A percentile compares a stretch with the other conserved stretches of the same genome.
Evolutionary conservation across 495 filamentous ascomycete species (phyloP).

Genomic region (Extremus antarcticus): DNA sequence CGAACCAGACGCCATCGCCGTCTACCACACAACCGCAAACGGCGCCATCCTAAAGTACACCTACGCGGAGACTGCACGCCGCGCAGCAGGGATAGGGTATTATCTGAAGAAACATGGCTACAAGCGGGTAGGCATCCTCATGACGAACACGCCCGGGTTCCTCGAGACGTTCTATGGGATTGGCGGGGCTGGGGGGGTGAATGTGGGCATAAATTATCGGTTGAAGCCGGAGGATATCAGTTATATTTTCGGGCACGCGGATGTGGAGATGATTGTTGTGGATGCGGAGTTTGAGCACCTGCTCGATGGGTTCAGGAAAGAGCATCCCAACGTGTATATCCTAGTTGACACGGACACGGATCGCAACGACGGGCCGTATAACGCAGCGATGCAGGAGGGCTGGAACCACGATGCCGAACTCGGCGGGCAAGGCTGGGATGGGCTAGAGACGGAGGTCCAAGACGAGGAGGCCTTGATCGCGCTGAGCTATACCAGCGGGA

Average conservation of each 20-base stretch:
- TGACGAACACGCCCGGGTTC: slow-evolving; percentile 89
- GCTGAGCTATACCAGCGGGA: slow-evolving; percentile 87
- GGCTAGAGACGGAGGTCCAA: slow-evolving; percentile 51
- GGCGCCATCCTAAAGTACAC: slow-evolving; percentile 57
- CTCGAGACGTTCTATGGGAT: slow-evolving; percentile 84
- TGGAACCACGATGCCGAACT: slow-evolving; percentile 52
- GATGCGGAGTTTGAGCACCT: slow-evolving; percentile 67
- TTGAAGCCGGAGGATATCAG: slow-evolving; percentile 76
- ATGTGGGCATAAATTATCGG: slow-evolving; percentile 81
- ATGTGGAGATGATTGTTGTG: slow-evolving; percentile 80
- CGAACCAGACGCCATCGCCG: slow-evolving; percentile 76
- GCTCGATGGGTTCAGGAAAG: slow-evolving; percentile 50
- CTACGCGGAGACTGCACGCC: slow-evolving; percentile 72
- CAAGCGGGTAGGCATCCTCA: slow-evolving; percentile 67
- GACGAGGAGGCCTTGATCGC: slow-evolving; percentile 75
- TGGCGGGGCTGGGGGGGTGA: slow-evolving; percentile 69
- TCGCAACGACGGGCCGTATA: slow-evolving; percentile 66
- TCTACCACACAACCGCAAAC: slow-evolving; percentile 80
- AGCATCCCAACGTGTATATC: slow-evolving; percentile 50
- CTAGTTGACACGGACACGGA: slow-evolving; percentile 83
- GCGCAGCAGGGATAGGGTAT: slow-evolving; percentile 77
- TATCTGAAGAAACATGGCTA: slow-evolving; percentile 62
- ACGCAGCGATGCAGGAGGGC: slow-evolving; percentile 73
- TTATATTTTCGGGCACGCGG: slow-evolving; percentile 79
- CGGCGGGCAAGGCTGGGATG: slow-evolving; percentile 64